Percentiles rank a stretch among this genome's conserved stretches.
Conservation (phyloP, 306 rosid genomes). For the Prunus mume region DNA sequence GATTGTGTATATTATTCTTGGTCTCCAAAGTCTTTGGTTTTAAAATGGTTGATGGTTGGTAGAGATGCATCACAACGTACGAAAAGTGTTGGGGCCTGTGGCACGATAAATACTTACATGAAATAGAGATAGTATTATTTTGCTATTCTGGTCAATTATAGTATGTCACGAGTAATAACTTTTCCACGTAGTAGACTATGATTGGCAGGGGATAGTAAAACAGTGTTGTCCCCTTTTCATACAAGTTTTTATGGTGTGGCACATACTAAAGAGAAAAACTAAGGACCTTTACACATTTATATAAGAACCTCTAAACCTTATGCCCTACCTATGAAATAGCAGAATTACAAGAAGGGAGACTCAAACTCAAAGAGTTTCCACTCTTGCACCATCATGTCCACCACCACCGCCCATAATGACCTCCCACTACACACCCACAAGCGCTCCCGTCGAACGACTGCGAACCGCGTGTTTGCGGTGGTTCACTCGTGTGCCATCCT, state of each 20-base stretch:
- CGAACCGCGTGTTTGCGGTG: constrained; percentile 30
- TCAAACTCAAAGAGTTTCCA: not conserved
- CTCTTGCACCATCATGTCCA: not conserved
- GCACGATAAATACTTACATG: too few relatives aligned
- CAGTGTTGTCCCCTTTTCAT: rapidly evolving
- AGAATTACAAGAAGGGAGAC: not conserved
- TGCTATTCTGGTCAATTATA: too few relatives aligned
- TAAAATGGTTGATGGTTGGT: too few relatives aligned
- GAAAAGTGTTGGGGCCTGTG: too few relatives aligned
- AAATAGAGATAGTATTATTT: too few relatives aligned
- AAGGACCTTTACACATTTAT: not conserved
- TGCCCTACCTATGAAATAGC: not conserved
- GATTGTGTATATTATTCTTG: too few relatives aligned
- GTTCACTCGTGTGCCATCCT: constrained; percentile 26
- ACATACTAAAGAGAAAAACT: too few relatives aligned
- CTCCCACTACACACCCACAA: constrained; percentile 25
- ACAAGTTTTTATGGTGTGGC: too few relatives aligned
- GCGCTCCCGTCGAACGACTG: constrained; percentile 1
- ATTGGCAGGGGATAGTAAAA: rapidly evolving
- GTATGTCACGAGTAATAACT: too few relatives aligned
- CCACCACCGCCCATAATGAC: not conserved
- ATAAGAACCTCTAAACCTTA: not conserved
- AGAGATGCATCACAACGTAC: too few relatives aligned
- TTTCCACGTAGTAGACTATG: rapidly evolving
- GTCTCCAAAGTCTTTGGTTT: too few relatives aligned